phyloP scores from a whole-genome alignment of 2,329 filamentous ascomycete genomes.

The Penicillium hesseltinei region DNA sequence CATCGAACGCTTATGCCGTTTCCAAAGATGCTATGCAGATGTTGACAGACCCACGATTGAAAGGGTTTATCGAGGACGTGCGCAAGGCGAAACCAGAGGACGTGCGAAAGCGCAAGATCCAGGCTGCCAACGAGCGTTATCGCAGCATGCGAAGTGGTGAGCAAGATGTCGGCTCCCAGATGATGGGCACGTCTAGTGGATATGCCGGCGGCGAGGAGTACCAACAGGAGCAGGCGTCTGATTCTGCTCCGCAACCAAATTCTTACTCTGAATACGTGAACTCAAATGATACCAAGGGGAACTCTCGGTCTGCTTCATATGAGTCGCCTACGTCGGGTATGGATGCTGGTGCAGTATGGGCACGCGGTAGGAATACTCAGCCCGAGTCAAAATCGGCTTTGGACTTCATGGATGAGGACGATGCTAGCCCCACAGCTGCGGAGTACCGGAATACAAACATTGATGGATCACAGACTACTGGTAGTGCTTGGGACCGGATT shows the following conservation, averaged over 20 bases:
- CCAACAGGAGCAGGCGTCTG: slow-evolving; percentile 4
- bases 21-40: slow-evolving; percentile 13
- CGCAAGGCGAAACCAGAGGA: slow-evolving; percentile 21
- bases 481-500: slow-evolving; percentile 42
- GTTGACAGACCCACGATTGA: slow-evolving; percentile 26
- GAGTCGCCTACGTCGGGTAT: not conserved
- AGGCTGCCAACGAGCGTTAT: slow-evolving; percentile 11
- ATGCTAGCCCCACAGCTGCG: slow-evolving; percentile 37
- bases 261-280: slow-evolving; percentile 8
- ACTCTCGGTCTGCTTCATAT: not conserved
- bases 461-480: slow-evolving; percentile 10
- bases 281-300: not conserved
- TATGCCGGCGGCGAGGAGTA: not conserved
- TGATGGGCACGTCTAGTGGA: not conserved
- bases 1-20: slow-evolving; percentile 9
- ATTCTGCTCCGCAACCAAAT: not conserved
- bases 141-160: slow-evolving; percentile 3
- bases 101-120: slow-evolving; percentile 19
- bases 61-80: slow-evolving; percentile 22
- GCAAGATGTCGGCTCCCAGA: slow-evolving; percentile 1
- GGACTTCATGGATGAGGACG: slow-evolving; percentile 38
- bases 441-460: slow-evolving; percentile 29
- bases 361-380: slow-evolving; percentile 5
- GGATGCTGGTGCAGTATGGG: slow-evolving; percentile 1
- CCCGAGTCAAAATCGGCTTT: slow-evolving; percentile 10